A percentile compares a stretch with the other conserved stretches of the same genome.
phyloP scores from a whole-genome alignment of 768 basidiomycete species.

The Calocera cornea region DNA sequence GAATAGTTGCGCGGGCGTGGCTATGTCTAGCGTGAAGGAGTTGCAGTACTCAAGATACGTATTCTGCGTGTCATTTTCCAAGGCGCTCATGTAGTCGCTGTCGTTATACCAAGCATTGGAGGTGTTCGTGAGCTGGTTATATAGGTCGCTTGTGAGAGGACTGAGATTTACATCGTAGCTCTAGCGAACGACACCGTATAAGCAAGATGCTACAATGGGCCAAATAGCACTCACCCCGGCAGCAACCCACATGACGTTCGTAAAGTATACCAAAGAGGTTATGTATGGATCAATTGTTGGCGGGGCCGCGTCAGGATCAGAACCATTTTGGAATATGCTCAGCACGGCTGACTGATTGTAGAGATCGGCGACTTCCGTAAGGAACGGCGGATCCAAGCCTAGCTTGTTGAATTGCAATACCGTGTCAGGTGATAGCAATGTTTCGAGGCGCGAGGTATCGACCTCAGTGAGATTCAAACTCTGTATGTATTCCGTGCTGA shows the following conservation, averaged over 20 bases:
- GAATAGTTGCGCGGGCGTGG: neutral
- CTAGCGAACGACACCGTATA: too few relatives aligned
- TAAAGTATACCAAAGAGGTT: neutral
- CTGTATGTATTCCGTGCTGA: neutral
- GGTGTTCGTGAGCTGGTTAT: neutral
- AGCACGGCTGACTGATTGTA: neutral
- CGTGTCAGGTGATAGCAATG: neutral
- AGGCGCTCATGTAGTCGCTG: neutral
- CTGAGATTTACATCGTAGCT: neutral
- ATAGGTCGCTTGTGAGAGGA: neutral
- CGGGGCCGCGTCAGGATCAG: neutral
- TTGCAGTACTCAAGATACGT: neutral
- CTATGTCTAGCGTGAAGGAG: neutral
- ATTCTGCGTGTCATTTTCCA: neutral
- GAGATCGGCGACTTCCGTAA: neutral
- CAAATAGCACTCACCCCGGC: neutral
- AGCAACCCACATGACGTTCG: neutral
- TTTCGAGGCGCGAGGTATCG: neutral
- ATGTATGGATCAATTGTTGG: neutral
- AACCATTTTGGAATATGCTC: neutral
- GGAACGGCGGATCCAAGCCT: neutral
- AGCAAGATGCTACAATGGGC: too few relatives aligned
- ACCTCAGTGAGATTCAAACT: neutral
- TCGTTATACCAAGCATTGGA: neutral
- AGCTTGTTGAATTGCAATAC: neutral